Base-by-base conservation (phyloP, 148 eudicot species). In the Fagopyrum homotropicum region DNA sequence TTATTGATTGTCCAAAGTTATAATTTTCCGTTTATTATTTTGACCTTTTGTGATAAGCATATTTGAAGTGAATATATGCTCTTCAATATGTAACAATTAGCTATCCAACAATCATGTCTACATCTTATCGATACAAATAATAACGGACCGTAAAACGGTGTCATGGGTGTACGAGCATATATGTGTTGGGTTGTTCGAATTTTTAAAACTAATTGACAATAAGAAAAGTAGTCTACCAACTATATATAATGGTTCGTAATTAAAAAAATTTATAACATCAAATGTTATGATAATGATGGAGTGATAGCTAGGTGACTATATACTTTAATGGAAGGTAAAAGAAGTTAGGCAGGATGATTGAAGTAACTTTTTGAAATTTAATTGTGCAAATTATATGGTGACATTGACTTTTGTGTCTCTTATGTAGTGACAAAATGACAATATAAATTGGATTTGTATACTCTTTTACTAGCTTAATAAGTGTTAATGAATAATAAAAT, bases 81-180 rank as follows among this genome's bases (percentile, higher is more conserved):
- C n/a, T 35, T 40, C 9, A 4, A 14, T 43, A 40, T 14, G 46
- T 40, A 22, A 66, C 46, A 35, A 66, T 35, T 43, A 15, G 71
- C 71, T 66, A 66, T 66, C 71, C 9, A 35, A 14, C 47, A 66
- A 66, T 15, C 71, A 40, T 66, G 71, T 66, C 71, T 40, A 66
- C 46, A 15, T 66, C 71, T 66, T 35, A 59, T 30, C 64, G 10
- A 59, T 19, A 22, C 45, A 14, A 66, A 17, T 66, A 35, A 45
- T 15, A 30, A 30, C 45, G 26, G 26, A 22, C 26, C 26, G 26
- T 22, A 22, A 22, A 22, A 22, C 26, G 26, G 26, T 22, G 26
- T 22, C 26, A 22, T 22, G 26, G 26, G 26, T 22, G 0, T 22
- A 0, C 26, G 26, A 22, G 26, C 26, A 22, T 22, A 22, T 22